These are phyloP conservation scores for Pythium plurisporium DNA, from an alignment of 352 stramenopile species.

Conservation along the genomic window DNA sequence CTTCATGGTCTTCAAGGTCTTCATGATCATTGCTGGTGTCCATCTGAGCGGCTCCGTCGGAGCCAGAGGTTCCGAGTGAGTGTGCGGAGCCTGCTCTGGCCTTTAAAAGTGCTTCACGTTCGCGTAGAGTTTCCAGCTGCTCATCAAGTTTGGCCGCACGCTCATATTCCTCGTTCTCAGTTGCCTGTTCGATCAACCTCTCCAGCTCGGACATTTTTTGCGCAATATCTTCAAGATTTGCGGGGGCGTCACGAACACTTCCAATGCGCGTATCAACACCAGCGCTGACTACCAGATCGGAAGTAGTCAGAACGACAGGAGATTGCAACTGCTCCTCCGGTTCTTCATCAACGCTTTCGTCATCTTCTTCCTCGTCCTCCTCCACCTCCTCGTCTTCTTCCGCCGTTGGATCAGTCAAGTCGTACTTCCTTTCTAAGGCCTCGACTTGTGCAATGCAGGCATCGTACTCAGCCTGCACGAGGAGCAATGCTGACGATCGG, in stretches of 20 bases:
- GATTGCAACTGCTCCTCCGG: slow-evolving; percentile 12
- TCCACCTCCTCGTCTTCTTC: slow-evolving; percentile 50
- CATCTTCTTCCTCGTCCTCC: slow-evolving; percentile 43
- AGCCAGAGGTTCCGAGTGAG: no score
- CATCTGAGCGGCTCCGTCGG: no score
- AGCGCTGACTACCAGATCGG: slow-evolving; percentile 3
- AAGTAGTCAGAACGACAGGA: background rate
- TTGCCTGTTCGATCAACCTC: slow-evolving; percentile 63
- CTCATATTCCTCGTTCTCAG: slow-evolving; percentile 80
- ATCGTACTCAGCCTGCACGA: slow-evolving; percentile 78
- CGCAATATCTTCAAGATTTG: slow-evolving; percentile 48
- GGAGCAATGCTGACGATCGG: slow-evolving; percentile 51
- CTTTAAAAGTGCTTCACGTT: slow-evolving; percentile 40
- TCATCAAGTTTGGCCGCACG: slow-evolving; percentile 71
- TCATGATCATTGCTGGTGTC: no score
- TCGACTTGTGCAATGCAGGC: slow-evolving; percentile 59
- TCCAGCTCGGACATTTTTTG: slow-evolving; percentile 61
- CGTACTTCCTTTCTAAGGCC: slow-evolving; percentile 68
- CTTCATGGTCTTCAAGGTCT: slow-evolving; percentile 36
- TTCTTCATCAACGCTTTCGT: slow-evolving; percentile 44
- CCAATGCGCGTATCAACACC: slow-evolving; percentile 19
- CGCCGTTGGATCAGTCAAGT: slow-evolving; percentile 43
- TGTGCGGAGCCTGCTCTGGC: slow-evolving; percentile 7
- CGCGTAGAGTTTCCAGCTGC: slow-evolving; percentile 58
- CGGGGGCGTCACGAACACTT: slow-evolving; percentile 25